Evolutionary conservation across 139 green algal species (phyloP).

Genomic region (Diplosphaera chodatii): DNA sequence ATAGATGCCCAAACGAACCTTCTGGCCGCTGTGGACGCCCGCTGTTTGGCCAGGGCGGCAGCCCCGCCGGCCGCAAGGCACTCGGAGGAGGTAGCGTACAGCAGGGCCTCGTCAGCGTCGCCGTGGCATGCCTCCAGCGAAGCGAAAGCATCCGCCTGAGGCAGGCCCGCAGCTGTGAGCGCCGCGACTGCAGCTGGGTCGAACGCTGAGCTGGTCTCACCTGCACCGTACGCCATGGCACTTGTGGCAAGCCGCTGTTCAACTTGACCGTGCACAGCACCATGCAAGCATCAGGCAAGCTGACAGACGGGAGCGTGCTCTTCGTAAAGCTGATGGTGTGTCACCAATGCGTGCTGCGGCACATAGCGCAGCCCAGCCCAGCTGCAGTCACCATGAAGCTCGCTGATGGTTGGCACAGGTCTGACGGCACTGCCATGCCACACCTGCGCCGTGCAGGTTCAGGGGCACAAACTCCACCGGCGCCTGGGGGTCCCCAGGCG

Average conservation of each 20-base stretch:
- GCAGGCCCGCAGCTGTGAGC: not conserved
- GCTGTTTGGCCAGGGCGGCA: not conserved
- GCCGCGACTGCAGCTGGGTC: not conserved
- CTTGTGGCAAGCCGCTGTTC: no score
- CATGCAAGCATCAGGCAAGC: no score
- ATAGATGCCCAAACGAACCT: no score
- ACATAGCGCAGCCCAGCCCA: no score
- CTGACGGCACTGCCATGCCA: no score
- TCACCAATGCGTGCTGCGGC: no score
- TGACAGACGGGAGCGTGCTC: no score
- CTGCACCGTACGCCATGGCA: not conserved
- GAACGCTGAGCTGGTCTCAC: not conserved
- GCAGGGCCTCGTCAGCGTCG: not conserved
- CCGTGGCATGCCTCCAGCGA: not conserved
- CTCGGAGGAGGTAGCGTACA: not conserved
- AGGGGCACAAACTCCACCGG: not conserved
- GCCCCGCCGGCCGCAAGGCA: no score
- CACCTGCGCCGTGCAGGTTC: not conserved
- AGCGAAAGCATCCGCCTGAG: not conserved
- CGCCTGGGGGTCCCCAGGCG: not conserved
- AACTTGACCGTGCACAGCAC: no score
- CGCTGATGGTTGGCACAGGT: no score
- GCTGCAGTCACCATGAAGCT: no score
- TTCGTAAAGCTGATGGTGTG: no score
- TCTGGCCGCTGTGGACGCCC: not conserved